Percentiles rank a stretch among this genome's conserved stretches.
phyloP scores from a whole-genome alignment of 148 eudicot species.

The Gaultheria prostrata region DNA sequence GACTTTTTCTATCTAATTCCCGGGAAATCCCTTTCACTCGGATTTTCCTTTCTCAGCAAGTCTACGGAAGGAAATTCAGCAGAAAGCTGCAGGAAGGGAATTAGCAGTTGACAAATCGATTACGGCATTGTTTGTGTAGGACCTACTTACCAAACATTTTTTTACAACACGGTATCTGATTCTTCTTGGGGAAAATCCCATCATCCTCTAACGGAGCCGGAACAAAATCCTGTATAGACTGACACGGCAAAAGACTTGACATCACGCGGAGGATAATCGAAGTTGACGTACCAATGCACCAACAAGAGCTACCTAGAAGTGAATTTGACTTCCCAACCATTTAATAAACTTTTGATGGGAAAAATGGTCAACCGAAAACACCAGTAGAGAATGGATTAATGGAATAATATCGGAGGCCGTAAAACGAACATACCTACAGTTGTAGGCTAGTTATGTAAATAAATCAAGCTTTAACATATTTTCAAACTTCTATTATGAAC shows the following conservation, averaged over 20 bases:
- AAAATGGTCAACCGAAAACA: neutral
- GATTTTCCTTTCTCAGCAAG: neutral
- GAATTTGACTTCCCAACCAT: too few species aligned
- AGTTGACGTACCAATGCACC: too few species aligned
- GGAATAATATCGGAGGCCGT: neutral
- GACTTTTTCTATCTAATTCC: neutral
- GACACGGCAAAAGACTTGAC: too few species aligned
- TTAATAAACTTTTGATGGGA: neutral
- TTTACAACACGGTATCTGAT: too few species aligned
- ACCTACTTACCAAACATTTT: too few species aligned
- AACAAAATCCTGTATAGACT: too few species aligned
- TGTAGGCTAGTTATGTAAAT: neutral
- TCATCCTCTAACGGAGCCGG: too few species aligned
- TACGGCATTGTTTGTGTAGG: neutral
- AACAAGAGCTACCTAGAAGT: too few species aligned
- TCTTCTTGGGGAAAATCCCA: too few species aligned
- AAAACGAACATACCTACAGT: neutral
- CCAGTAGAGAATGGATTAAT: neutral
- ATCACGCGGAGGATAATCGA: too few species aligned
- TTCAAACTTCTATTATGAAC: too few species aligned
- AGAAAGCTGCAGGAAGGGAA: neutral
- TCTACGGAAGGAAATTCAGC: neutral
- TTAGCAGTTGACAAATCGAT: neutral
- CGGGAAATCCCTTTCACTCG: neutral
- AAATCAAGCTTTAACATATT: too few species aligned